phyloP scores from a whole-genome alignment of 441 rosid genomes.

The Aquilaria agallochum region DNA sequence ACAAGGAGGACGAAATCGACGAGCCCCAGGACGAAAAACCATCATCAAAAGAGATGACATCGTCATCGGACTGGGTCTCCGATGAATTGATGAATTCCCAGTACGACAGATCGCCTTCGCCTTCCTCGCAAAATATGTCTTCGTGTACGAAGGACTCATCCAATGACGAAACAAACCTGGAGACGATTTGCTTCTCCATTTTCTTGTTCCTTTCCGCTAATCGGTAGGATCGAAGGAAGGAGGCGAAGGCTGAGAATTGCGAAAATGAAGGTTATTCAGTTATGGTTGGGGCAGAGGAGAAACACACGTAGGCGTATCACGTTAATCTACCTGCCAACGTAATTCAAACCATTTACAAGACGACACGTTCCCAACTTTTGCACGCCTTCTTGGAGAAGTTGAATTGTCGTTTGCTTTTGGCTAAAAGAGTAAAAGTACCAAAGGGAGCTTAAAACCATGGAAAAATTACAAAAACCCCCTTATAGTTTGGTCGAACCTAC shows the following conservation, averaged over 20 bases:
- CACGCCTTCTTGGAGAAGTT: no score
- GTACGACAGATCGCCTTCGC: slow-evolving; percentile 21
- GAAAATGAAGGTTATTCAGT: not conserved
- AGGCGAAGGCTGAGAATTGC: slow-evolving; percentile 9
- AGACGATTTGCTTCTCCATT: slow-evolving; percentile 9
- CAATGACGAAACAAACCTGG: not conserved
- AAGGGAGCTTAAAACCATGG: no score
- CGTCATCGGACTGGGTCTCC: slow-evolving; percentile 33
- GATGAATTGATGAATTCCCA: slow-evolving; percentile 48
- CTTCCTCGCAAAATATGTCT: not conserved
- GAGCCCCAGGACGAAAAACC: slow-evolving; percentile 17
- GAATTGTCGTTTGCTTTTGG: no score
- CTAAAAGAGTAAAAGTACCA: no score
- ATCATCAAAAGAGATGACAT: slow-evolving; percentile 20
- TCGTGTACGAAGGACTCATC: not conserved
- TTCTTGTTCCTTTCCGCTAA: not conserved
- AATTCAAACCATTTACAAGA: no score
- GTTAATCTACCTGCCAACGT: no score
- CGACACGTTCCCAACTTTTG: no score
- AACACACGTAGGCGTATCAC: no score
- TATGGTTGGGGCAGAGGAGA: no score
- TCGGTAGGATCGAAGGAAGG: not conserved
- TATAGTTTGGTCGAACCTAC: no score
- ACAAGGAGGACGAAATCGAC: slow-evolving; percentile 3
- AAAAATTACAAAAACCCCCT: no score